Evolutionary conservation across 75 land plant genomes (phyloP).

Genomic region (Selaginella tamariscina): DNA sequence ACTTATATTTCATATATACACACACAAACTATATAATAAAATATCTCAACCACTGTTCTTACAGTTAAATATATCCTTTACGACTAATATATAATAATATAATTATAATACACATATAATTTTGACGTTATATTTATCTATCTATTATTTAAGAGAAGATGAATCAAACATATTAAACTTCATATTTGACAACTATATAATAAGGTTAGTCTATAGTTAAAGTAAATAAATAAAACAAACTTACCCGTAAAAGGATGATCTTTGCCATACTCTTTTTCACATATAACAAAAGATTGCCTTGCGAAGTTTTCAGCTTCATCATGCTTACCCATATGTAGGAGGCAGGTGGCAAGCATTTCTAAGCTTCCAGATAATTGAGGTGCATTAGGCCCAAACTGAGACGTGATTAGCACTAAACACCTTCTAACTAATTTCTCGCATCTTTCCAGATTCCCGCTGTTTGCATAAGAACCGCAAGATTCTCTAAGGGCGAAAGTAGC

Average conservation of each 20-base stretch:
- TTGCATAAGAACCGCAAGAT: constrained; percentile 77
- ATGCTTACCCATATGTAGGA: constrained; percentile 40
- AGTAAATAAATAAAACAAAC: no score
- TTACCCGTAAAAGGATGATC: constrained; percentile 58
- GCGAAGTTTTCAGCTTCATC: constrained; percentile 72
- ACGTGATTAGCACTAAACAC: constrained; percentile 40
- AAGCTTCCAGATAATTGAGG: constrained; percentile 62
- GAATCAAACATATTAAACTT: no score
- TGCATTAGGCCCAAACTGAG: constrained; percentile 42
- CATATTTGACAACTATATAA: no score
- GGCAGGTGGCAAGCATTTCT: constrained; percentile 52
- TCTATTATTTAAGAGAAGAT: no score
- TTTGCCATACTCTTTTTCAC: constrained; percentile 55
- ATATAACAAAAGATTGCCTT: constrained; percentile 43
- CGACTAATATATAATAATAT: no score
- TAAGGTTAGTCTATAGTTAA: no score
- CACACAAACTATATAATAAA: no score
- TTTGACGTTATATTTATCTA: no score
- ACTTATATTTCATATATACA: no score
- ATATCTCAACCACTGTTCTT: no score
- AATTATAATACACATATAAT: no score
- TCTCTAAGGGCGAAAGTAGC: constrained; percentile 50
- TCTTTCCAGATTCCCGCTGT: constrained; percentile 43
- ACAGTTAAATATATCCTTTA: no score
- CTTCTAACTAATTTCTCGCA: constrained; percentile 53